Evolutionary conservation across 371 early-diverging fungal species (phyloP).

Genomic region (Blakeslea trispora): DNA sequence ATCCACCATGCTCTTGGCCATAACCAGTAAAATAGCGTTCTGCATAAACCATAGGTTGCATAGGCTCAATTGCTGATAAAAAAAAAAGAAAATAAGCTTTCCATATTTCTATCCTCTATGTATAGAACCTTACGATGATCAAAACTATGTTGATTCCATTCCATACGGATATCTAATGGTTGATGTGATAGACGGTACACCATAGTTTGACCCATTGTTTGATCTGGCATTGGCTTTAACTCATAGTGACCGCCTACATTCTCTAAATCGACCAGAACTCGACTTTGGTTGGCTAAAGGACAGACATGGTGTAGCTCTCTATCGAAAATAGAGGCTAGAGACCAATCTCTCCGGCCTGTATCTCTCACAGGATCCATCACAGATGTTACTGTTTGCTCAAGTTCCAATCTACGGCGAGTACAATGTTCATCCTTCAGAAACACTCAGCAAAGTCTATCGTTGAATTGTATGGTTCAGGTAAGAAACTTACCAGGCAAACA

Average conservation of each 20-base stretch:
- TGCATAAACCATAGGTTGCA: constrained; percentile 59
- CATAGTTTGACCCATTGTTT: constrained; percentile 17
- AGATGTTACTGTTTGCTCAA: constrained; percentile 70
- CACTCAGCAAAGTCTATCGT: not conserved
- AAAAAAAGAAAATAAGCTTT: not conserved
- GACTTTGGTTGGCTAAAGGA: constrained; percentile 62
- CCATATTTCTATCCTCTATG: too few species aligned
- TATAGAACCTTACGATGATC: constrained; percentile 53
- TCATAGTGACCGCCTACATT: constrained; percentile 39
- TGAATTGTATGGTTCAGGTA: not conserved
- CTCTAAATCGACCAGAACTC: constrained; percentile 48
- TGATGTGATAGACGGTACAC: constrained; percentile 43
- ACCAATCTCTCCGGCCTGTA: constrained; percentile 70
- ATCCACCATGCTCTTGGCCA: constrained; percentile 86
- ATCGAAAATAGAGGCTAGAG: constrained; percentile 66
- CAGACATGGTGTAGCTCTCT: constrained; percentile 60
- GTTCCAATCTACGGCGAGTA: constrained; percentile 29
- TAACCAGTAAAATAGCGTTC: constrained; percentile 80
- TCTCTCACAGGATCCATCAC: constrained; percentile 75
- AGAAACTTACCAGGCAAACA: constrained; percentile 52
- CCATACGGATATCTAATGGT: constrained; percentile 48
- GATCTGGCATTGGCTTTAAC: constrained; percentile 32
- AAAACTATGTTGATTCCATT: constrained; percentile 44
- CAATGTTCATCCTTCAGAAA: constrained; percentile 29
- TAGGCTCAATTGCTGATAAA: constrained; percentile 32